Base-by-base conservation (phyloP, 176 grass and related monocot species). In the Musa troglodytarum region DNA sequence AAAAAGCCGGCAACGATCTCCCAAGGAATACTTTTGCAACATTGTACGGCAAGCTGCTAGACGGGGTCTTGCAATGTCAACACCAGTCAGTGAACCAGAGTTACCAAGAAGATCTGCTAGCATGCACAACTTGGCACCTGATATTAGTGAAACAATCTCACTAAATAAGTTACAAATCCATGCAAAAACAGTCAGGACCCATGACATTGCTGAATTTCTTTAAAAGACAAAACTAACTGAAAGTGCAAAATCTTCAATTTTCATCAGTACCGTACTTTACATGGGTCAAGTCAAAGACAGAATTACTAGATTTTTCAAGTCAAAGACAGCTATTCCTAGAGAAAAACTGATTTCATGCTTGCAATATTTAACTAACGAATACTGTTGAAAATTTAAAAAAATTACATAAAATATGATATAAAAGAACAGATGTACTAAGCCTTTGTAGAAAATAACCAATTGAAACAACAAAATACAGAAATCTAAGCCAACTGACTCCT, bases 111-210 rank as follows among this genome's bases (percentile, higher is more conserved):
- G 78, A 85, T 98, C 90, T 72, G 84, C 84, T 26, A 98, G 88
- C 94, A 98, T 98, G 82, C 94, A 93, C 63, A 93, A 86, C 76
- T 98, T 98, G 72, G 94, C 94, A 83, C 94, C 94, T 98, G 71
- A 68, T 71, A 85, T 72, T 17, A 2, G 9, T 2, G 7, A 1
- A 68, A 68, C 19, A 6, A 6, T 70, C 21, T 2, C 8, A 19
- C 8, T 10, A 70, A 70, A 70, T 0, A 34, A 43, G 28, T 17
- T 43, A 43, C 28, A 49, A 49, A 17, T 43, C 34, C 34, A 43
- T 43, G 34, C 34, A 17, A 68, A 29, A 11, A 10, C 4, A 17
- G 4, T 2, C 15, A 1, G 43, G 17, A 68, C 22, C 22, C 22
- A 22, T 22, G 22, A 22, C 10, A 68, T 26, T 19, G 9, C n/a